Conservation (phyloP, 768 basidiomycete genomes). For the Mycena venus region DNA sequence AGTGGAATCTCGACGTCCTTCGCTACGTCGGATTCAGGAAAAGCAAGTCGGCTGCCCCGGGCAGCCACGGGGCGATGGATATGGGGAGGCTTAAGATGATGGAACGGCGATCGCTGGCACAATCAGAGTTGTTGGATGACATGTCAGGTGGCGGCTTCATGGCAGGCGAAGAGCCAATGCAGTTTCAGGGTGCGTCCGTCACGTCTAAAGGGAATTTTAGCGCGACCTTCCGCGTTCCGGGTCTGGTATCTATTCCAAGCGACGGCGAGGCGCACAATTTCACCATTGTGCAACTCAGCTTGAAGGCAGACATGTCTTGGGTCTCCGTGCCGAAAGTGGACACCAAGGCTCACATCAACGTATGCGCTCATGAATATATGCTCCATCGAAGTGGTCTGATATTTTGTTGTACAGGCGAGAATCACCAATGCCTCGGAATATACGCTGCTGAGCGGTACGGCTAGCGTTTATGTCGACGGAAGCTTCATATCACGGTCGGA, state of each 20-base stretch:
- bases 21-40: background rate
- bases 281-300: constrained; percentile 41
- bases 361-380: constrained; percentile 10
- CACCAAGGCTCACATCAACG: constrained; percentile 39
- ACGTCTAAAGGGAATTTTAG: constrained; percentile 40
- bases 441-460: constrained; percentile 39
- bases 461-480: constrained; percentile 45
- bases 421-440: constrained; percentile 46
- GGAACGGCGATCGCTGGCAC: background rate
- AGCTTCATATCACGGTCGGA: constrained; percentile 44
- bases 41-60: background rate
- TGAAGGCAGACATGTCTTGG: constrained; percentile 44
- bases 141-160: background rate
- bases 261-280: constrained; percentile 44
- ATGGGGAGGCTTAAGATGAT: background rate
- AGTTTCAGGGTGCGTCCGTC: constrained; percentile 4
- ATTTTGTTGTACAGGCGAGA: constrained; percentile 35
- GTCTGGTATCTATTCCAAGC: constrained; percentile 40
- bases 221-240: constrained; percentile 44
- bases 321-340: constrained; percentile 45
- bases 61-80: background rate
- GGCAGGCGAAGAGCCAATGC: constrained; percentile 6
- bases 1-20: constrained; percentile 30
- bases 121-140: background rate
- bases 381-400: too few relatives aligned